Percentiles rank a stretch among this genome's conserved stretches.
Evolutionary conservation across 1,139 yeast genomes (phyloP).

Genomic region (Candida sp.): DNA sequence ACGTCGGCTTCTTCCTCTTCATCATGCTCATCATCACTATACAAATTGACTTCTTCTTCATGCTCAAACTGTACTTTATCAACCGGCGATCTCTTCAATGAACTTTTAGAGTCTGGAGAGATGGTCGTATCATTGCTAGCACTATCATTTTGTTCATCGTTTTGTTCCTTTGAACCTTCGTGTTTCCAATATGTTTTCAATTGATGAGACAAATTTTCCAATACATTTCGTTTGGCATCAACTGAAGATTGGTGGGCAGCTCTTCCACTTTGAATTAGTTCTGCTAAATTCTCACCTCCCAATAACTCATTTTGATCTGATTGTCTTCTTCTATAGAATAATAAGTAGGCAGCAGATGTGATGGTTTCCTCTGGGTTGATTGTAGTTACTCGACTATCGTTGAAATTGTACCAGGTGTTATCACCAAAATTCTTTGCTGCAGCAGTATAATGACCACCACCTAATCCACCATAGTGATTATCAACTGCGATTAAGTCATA

Average conservation of each 20-base stretch:
- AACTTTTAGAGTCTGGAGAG: background rate
- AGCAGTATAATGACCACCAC: conserved; percentile 98
- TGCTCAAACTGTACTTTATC: conserved; percentile 4
- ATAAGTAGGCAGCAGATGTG: conserved; percentile 82
- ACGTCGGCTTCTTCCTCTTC: conserved; percentile 11
- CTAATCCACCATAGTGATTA: conserved; percentile 93
- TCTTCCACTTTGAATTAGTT: conserved; percentile 22
- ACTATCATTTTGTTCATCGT: background rate
- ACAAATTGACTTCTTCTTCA: conserved; percentile 4
- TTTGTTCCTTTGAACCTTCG: conserved; percentile 7
- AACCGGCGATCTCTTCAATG: conserved; percentile 2
- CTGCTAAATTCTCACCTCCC: conserved; percentile 34
- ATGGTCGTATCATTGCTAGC: background rate
- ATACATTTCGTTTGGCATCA: conserved; percentile 9
- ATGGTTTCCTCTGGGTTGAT: conserved; percentile 58
- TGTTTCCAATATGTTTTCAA: conserved; percentile 11
- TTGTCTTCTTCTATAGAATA: conserved; percentile 71
- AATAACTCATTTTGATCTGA: conserved; percentile 15
- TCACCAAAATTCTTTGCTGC: conserved; percentile 79
- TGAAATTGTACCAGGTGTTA: conserved; percentile 82
- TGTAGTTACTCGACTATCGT: conserved; percentile 75
- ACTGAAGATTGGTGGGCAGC: conserved; percentile 13
- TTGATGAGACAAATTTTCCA: conserved; percentile 14
- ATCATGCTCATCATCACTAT: conserved; percentile 10
- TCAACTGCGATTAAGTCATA: conserved; percentile 93